These are phyloP conservation scores for Ascosphaera apis DNA, from an alignment of 2,329 filamentous ascomycete genomes.

Conservation along the genomic window DNA sequence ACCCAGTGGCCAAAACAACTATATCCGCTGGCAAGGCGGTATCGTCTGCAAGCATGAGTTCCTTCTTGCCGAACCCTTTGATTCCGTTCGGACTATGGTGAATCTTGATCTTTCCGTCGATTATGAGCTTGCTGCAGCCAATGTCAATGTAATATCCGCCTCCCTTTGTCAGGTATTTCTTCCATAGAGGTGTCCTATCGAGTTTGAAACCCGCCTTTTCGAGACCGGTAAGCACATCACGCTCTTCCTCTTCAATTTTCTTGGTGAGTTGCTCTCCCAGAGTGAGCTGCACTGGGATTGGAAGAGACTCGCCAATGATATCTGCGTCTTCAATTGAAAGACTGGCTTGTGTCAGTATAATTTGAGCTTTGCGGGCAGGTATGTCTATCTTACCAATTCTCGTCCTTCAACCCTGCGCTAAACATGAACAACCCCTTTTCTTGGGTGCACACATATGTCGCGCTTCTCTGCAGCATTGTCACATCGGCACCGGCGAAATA, in stretches of 20 bases:
- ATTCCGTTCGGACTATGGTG: constrained; percentile 34
- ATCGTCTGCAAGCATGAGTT: constrained; percentile 30
- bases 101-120: constrained; percentile 36
- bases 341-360: constrained; percentile 7
- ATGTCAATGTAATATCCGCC: constrained; percentile 39
- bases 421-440: constrained; percentile 23
- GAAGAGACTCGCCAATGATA: constrained; percentile 23
- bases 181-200: constrained; percentile 17
- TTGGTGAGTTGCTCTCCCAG: constrained; percentile 21
- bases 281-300: constrained; percentile 24
- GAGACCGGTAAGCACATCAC: constrained; percentile 22
- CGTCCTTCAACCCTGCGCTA: constrained; percentile 23
- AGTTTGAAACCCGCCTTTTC: constrained; percentile 23
- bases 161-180: constrained; percentile 24
- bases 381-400: constrained; percentile 13
- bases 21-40: constrained; percentile 35
- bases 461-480: constrained; percentile 30
- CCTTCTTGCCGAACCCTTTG: constrained; percentile 23
- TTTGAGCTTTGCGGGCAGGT: too few relatives aligned
- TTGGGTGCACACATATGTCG: constrained; percentile 27
- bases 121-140: constrained; percentile 29
- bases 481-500: constrained; percentile 26
- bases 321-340: constrained; percentile 29
- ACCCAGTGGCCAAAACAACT: constrained; percentile 40
- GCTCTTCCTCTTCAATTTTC: constrained; percentile 20